Evolutionary conservation across 2,329 filamentous ascomycete genomes (phyloP), one percentile per base, ranked within the genome.

Genomic region (Arthrobotrys sphaeroides): DNA sequence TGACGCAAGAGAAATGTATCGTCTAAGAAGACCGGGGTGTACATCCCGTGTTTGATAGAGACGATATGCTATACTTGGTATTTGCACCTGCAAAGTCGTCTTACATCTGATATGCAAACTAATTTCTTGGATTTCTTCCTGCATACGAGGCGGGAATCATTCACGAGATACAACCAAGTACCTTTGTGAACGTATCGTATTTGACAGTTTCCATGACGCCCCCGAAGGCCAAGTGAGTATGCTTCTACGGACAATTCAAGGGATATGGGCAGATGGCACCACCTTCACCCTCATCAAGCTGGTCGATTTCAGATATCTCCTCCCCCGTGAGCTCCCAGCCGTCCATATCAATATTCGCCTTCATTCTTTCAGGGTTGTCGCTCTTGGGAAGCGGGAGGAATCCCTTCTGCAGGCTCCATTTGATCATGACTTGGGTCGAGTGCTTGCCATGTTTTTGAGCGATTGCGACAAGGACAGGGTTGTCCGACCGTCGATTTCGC

Each of bases 301-400:
- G 80, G 91, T 88, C 85, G 93, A 83, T 73, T 3, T 65, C 82
- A 78, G 85, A 81, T 85, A 92, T 86, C 79, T 92, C 90, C 13
- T 82, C 84, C n/a, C 85, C 83, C 0, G 85, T 85, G 61, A 93
- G 90, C 66, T 86, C 84, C 77, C 91, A 89, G 0, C 84, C 83
- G 1, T 85, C 86, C 12, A 93, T 84, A 45, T 88, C 82, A 1
- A 85, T 88, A 80, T 93, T 94, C 80, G 89, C 87, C 3, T 86
- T 78, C 69, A 93, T 89, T 26, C 91, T 85, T 57, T 87, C 85
- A 80, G 84, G 85, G 70, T 84, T 87, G 22, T 87, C 84, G 80
- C 90, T 92, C 85, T 95, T 94, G 2, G 91, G 91, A 73, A 94
- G 83, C 1, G 90, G 88, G 47, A 93, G 87, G 78, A 89, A 90